Evolutionary conservation across 1,284 basidiomycete species (phyloP), one percentile per base, ranked within the genome.

Genomic region (Athelia psychrophila): DNA sequence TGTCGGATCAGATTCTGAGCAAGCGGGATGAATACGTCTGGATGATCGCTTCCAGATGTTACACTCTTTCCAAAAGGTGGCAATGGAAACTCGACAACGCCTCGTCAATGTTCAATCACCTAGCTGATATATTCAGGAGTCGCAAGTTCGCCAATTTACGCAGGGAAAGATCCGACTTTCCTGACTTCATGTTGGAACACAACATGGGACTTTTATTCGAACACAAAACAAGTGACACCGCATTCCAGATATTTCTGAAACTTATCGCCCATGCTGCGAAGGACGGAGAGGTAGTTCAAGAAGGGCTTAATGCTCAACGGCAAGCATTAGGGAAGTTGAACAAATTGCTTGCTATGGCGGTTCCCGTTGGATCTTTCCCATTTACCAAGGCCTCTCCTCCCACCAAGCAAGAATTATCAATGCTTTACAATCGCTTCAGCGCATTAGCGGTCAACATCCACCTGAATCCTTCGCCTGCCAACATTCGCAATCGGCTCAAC

Each of bases 371-470:
- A 2, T 74, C 80, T 9, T 77, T 94, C 2, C 75, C 83, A 1
- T 88, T 88, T 66, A 79, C 79, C 15, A 79, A 82, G 48, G 68
- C 74, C 25, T 64, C 71, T 16, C 75, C 83, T 3, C 83, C 85
- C 0, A 75, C 76, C 1, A 58, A 66, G 2, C 72, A 80, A 27
- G 83, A 91, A 49, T 75, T 93, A 2, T 91, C 92, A 0, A 86
- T 88, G 75, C 76, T 98, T 12, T 86, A 90, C 68, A 98, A 98
- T 67, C 86, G 95, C 23, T 88, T 93, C 62, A 83, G 83, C 42
- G 84, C 89, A 15, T 78, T 92, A 58, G 83, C 90, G 18, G 77
- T 93, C n/a, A 85, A 84, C 5, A 79, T 93, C 47, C 81, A 88
- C 59, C 79, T 96, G 35, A 84, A 89, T 46, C 82, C 86, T 0